Conservation (phyloP, 176 grass and related monocot species). For the Phoenix dactylifera region DNA sequence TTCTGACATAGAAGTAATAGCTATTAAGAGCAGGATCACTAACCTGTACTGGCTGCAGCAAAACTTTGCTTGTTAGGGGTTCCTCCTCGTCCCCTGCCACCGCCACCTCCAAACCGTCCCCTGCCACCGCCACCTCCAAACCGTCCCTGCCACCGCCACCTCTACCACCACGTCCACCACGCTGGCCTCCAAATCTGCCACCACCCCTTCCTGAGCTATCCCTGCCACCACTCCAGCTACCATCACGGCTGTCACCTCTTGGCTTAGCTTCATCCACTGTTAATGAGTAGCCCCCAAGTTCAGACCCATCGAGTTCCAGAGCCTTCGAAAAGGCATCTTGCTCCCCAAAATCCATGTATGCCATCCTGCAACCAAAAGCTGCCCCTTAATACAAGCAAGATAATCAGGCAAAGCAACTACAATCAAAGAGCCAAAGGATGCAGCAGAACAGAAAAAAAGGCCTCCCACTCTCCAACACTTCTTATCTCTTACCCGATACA, state of each 20-base stretch:
- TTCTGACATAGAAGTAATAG: neutral
- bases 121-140: slow-evolving; percentile 22
- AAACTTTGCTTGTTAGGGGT: slow-evolving; percentile 27
- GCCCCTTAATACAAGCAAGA: neutral
- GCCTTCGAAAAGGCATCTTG: slow-evolving; percentile 39
- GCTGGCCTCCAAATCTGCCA: slow-evolving; percentile 21
- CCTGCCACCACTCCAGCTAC: slow-evolving; percentile 13
- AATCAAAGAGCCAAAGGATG: neutral
- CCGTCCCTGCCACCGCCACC: neutral
- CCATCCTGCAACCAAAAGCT: slow-evolving; percentile 39
- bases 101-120: slow-evolving; percentile 10
- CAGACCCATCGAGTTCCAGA: slow-evolving; percentile 49
- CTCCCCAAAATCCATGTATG: slow-evolving; percentile 68
- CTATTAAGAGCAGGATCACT: neutral
- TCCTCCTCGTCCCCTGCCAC: slow-evolving; percentile 34
- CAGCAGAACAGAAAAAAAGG: neutral
- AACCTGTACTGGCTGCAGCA: slow-evolving; percentile 54
- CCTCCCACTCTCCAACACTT: too few relatives aligned
- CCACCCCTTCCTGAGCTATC: slow-evolving; percentile 26
- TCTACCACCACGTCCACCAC: slow-evolving; percentile 15
- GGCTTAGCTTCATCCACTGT: slow-evolving; percentile 9
- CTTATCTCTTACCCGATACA: too few relatives aligned
- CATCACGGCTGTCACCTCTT: neutral
- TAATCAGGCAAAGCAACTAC: neutral
- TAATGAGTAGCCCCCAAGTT: slow-evolving; percentile 31